phyloP scores from a whole-genome alignment of 306 rosid species.

The Lotus japonicus region DNA sequence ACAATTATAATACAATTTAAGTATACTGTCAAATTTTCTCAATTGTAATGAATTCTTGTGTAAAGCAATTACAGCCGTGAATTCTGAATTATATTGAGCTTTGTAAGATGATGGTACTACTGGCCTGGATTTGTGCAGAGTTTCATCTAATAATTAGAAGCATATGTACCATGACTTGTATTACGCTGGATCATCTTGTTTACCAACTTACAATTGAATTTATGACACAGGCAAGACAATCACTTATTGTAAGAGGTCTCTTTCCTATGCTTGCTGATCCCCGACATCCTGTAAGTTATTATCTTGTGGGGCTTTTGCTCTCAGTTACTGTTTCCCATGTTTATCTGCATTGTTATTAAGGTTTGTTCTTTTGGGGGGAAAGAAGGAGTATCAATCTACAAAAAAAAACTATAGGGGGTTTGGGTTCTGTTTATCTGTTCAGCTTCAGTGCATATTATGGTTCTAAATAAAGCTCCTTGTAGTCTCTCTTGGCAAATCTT shows the following conservation, averaged over 20 bases:
- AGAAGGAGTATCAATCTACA: not conserved
- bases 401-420: not conserved
- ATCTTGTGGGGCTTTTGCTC: not conserved
- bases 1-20: not conserved
- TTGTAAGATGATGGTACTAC: not conserved
- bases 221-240: conserved; percentile 83
- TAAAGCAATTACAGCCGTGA: conserved; percentile 18
- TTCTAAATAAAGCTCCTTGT: not conserved
- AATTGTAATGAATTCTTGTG: not conserved
- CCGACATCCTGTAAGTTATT: conserved; percentile 83
- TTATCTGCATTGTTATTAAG: not conserved
- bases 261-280: conserved; percentile 99
- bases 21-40: not conserved
- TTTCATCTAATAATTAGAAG: not conserved
- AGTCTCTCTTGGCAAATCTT: not conserved
- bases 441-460: not conserved
- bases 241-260: conserved; percentile 91
- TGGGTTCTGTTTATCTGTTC: not conserved
- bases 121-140: conserved; percentile 8
- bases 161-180: conserved; percentile 4
- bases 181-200: conserved; percentile 7
- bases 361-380: not conserved
- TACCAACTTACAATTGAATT: conserved; percentile 4
- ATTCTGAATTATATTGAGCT: not conserved
- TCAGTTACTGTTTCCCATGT: conserved; percentile 9